Base-by-base conservation (phyloP, 2,329 filamentous ascomycete species). In the Fusarium anguioides region DNA sequence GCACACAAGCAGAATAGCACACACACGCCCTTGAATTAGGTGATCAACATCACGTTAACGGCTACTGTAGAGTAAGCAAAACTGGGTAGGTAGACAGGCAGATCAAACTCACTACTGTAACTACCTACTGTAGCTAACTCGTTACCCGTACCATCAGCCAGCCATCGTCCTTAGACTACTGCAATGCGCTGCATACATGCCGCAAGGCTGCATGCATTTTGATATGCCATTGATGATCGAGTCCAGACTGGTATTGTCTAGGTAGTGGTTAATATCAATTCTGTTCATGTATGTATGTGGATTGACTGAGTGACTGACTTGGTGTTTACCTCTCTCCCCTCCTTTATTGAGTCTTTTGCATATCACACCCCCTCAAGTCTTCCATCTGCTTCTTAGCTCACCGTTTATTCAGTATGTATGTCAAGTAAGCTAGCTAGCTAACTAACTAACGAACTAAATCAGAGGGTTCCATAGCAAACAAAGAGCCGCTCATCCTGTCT, bases 121-220 rank as follows among this genome's bases (percentile, higher is more conserved):
- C 23, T 29, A 45, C 21, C 8, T 35, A 26, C 36, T 20, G n/a
- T 29, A 29, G 14, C 27, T 29, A 29, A 29, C 11, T 24, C 35
- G 20, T 48, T 27, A 12, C 35, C 50, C 27, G 31, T 45, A 17
- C 7, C 15, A 27, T 60, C 58, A 57, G 42, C 56, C 54, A 61
- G 58, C 57, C 53, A 51, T 60, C 21, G 26, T n/a, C 37, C 17
- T 24, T 33, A 18, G 33, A 29, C 20, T 41, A 23, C 52, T 44
- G 29, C 24, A 53, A 31, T 39, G n/a, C 14, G 20, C 41, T 27
- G 11, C 8, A 41, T 23, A 17, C 17, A 46, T 47, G 29, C 44
- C 29, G 21, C 44, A 24, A 47, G 29, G 44, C 29, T 47, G 46
- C 10, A 29, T 29, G 27, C 21, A 37, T 24, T 44, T 45, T 20